Conservation (phyloP, 208 protist species). For the Herpetomonas samuelpessoai region DNA sequence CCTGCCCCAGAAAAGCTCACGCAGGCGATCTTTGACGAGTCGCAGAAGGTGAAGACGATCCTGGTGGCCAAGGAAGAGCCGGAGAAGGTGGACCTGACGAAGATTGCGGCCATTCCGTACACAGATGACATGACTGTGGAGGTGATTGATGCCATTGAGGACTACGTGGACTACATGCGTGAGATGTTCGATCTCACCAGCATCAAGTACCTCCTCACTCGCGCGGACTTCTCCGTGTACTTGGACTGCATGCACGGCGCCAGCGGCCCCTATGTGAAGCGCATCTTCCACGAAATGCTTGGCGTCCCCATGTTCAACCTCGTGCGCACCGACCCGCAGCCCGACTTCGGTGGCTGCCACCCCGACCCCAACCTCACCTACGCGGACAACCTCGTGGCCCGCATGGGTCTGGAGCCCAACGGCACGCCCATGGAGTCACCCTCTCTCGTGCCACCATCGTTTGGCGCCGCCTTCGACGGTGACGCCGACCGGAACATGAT, state of each 20-base stretch:
- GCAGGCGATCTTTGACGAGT: constrained; percentile 90
- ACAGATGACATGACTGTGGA: constrained; percentile 76
- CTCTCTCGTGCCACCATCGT: constrained; percentile 44
- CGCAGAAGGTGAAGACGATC: constrained; percentile 67
- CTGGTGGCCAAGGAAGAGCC: constrained; percentile 47
- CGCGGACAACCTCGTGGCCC: constrained; percentile 90
- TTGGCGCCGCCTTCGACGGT: constrained; percentile 97
- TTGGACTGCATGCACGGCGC: constrained; percentile 95
- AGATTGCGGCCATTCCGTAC: constrained; percentile 31
- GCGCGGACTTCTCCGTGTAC: constrained; percentile 83
- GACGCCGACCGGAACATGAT: constrained; percentile 99
- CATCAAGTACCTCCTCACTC: constrained; percentile 69
- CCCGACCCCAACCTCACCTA: constrained; percentile 99
- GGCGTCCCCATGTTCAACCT: constrained; percentile 60
- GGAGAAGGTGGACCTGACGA: constrained; percentile 50
- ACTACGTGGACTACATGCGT: constrained; percentile 92
- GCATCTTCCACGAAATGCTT: constrained; percentile 92
- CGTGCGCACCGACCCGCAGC: constrained; percentile 51
- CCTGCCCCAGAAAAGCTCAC: constrained; percentile 95
- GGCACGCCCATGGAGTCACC: constrained; percentile 17
- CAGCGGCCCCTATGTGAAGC: constrained; percentile 92
- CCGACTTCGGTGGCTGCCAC: constrained; percentile 96
- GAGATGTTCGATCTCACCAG: constrained; percentile 94
- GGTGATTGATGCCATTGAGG: constrained; percentile 90
- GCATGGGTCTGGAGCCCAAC: constrained; percentile 81